Conservation (phyloP, 306 rosid genomes). For the Casuarina equisetifolia region DNA sequence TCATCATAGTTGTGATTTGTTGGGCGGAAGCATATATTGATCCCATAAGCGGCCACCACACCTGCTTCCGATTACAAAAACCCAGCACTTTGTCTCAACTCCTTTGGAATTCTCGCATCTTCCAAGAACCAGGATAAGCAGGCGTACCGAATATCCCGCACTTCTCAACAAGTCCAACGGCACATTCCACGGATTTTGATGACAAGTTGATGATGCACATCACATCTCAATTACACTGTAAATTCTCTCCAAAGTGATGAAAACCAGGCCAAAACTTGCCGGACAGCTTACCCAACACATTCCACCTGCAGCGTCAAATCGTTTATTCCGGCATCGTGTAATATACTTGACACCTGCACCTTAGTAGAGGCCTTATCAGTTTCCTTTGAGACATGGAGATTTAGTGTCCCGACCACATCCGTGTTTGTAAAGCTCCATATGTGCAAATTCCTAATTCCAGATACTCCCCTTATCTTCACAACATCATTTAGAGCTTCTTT, state of each 20-base stretch:
- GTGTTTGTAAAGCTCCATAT: constrained; percentile 84
- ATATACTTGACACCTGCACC: constrained; percentile 56
- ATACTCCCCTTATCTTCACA: constrained; percentile 60
- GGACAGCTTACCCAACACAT: constrained; percentile 28
- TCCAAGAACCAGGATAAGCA: neutral
- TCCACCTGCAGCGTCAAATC: constrained; percentile 92
- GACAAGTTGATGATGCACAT: no score
- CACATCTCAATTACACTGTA: neutral
- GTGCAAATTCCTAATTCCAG: constrained; percentile 64
- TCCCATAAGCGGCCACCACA: neutral
- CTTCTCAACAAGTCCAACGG: neutral
- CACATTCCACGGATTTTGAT: neutral
- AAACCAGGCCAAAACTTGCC: constrained; percentile 2
- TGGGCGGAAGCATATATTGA: constrained; percentile 5
- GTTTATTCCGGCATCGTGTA: constrained; percentile 70
- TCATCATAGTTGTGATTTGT: neutral
- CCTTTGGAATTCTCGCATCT: neutral
- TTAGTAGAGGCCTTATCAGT: constrained; percentile 54
- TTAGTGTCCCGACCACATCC: constrained; percentile 81
- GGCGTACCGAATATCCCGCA: neutral
- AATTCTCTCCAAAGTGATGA: constrained; percentile 19
- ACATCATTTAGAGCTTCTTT: constrained; percentile 55
- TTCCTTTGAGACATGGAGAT: constrained; percentile 67
- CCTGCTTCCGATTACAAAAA: neutral
- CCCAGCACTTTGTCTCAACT: constrained; percentile 2